These are phyloP conservation scores for Saprolegnia diclina DNA, from an alignment of 352 stramenopile species.

Conservation along the genomic window DNA sequence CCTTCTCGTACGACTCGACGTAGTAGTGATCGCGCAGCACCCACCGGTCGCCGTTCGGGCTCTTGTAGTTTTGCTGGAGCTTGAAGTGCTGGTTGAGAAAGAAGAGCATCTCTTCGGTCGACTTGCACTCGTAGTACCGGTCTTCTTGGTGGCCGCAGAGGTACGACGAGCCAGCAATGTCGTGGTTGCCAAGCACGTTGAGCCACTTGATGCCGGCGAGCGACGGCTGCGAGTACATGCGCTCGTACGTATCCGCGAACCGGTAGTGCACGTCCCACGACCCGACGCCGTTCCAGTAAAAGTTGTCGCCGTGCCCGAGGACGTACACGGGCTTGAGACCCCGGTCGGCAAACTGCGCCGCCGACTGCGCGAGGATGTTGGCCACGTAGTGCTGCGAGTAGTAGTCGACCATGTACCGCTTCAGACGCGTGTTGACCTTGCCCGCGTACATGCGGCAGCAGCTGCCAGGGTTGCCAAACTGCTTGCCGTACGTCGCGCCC, in stretches of 20 bases:
- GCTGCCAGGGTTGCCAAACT: conserved; percentile 34
- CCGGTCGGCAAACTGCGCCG: conserved; percentile 27
- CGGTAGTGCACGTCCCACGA: conserved; percentile 53
- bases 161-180: conserved; percentile 63
- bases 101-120: conserved; percentile 52
- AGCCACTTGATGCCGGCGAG: conserved; percentile 62
- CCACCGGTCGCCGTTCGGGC: conserved; percentile 66
- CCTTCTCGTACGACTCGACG: conserved; percentile 47
- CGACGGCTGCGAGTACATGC: conserved; percentile 51
- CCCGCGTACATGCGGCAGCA: conserved; percentile 38
- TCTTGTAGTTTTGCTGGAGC: conserved; percentile 57
- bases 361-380: conserved; percentile 29
- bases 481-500: conserved; percentile 37
- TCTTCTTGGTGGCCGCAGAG: conserved; percentile 71
- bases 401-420: conserved; percentile 22
- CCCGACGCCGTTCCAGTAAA: conserved; percentile 73
- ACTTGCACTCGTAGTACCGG: conserved; percentile 51
- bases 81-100: conserved; percentile 61
- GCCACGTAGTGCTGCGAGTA: conserved; percentile 23
- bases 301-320: conserved; percentile 75
- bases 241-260: conserved; percentile 61
- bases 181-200: conserved; percentile 67
- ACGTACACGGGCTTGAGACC: conserved; percentile 48
- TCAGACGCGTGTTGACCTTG: conserved; percentile 21
- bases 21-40: conserved; percentile 61